phyloP scores from a whole-genome alignment of 2,329 filamentous ascomycete genomes.

The Botrytis pseudocinerea region DNA sequence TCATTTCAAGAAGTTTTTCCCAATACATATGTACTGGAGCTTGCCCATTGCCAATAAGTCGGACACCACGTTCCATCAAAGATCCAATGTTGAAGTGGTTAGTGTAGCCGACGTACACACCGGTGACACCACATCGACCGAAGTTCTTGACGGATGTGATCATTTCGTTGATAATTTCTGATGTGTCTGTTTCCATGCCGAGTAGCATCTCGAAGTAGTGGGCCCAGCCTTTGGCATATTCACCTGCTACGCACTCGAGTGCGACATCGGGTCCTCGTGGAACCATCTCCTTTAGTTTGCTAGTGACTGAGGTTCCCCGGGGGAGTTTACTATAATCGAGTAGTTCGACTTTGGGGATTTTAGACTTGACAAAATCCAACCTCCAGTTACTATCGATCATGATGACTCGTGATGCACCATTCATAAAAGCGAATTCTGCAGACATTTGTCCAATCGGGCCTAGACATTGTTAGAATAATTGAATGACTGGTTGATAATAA shows the following conservation, averaged over 20 bases:
- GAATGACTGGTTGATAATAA: background rate
- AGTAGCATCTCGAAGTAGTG: slow-evolving; percentile 58
- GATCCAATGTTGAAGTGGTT: slow-evolving; percentile 50
- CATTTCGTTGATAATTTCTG: slow-evolving; percentile 79
- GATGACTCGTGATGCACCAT: slow-evolving; percentile 74
- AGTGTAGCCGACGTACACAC: slow-evolving; percentile 60
- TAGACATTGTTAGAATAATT: slow-evolving; percentile 8
- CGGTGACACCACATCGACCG: slow-evolving; percentile 75
- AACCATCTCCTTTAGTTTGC: slow-evolving; percentile 70
- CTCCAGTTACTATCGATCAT: slow-evolving; percentile 74
- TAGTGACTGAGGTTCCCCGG: slow-evolving; percentile 67
- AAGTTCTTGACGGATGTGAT: slow-evolving; percentile 70
- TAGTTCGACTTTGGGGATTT: slow-evolving; percentile 64
- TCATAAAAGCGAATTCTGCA: slow-evolving; percentile 70
- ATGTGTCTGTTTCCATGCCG: slow-evolving; percentile 81
- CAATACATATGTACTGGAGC: slow-evolving; percentile 82
- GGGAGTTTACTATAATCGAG: slow-evolving; percentile 66
- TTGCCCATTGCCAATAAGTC: slow-evolving; percentile 68
- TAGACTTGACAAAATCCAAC: slow-evolving; percentile 65
- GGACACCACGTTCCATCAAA: slow-evolving; percentile 83
- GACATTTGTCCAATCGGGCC: slow-evolving; percentile 83
- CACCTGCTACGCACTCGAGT: slow-evolving; percentile 65
- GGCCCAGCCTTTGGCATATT: slow-evolving; percentile 62
- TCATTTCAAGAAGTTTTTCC: slow-evolving; percentile 69
- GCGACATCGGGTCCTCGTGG: slow-evolving; percentile 73